Percentiles rank a stretch among this genome's conserved stretches.
Conservation (phyloP, 2,329 filamentous ascomycete species). For the Clarireedia monteithiana region DNA sequence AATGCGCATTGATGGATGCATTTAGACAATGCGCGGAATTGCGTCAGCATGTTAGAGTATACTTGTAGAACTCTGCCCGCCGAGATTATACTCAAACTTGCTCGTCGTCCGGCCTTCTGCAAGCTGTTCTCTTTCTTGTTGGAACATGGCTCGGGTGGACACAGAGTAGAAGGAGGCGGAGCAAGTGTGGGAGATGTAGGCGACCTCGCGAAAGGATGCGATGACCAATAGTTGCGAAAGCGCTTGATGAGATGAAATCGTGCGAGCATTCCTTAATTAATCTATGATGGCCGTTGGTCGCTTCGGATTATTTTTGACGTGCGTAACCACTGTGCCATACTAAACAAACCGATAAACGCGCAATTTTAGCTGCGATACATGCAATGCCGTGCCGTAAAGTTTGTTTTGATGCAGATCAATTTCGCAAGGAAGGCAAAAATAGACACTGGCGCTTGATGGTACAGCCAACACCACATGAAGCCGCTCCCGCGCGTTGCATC, state of each 20-base stretch:
- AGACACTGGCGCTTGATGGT: slow-evolving; percentile 5
- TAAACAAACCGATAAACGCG: background rate
- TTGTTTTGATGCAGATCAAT: background rate
- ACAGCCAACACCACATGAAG: background rate
- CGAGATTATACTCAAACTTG: too few relatives aligned
- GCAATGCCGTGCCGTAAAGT: background rate
- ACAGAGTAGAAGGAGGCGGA: background rate
- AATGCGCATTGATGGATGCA: too few relatives aligned
- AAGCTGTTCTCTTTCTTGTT: too few relatives aligned
- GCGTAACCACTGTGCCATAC: background rate
- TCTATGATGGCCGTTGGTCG: too few relatives aligned
- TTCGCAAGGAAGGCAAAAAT: slow-evolving; percentile 1
- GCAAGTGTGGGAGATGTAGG: background rate
- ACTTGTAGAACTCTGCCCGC: too few relatives aligned
- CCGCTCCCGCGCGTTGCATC: slow-evolving; percentile 2
- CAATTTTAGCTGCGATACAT: background rate
- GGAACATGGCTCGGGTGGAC: too few relatives aligned
- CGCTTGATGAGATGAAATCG: background rate
- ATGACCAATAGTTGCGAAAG: background rate
- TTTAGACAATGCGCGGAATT: too few relatives aligned
- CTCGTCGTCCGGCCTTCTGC: too few relatives aligned
- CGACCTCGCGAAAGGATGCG: background rate
- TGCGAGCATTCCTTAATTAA: background rate
- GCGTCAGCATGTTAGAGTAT: too few relatives aligned
- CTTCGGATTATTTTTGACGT: background rate